Base-by-base conservation (phyloP, 148 eudicot genomes). In the Euryodendron excelsum region DNA sequence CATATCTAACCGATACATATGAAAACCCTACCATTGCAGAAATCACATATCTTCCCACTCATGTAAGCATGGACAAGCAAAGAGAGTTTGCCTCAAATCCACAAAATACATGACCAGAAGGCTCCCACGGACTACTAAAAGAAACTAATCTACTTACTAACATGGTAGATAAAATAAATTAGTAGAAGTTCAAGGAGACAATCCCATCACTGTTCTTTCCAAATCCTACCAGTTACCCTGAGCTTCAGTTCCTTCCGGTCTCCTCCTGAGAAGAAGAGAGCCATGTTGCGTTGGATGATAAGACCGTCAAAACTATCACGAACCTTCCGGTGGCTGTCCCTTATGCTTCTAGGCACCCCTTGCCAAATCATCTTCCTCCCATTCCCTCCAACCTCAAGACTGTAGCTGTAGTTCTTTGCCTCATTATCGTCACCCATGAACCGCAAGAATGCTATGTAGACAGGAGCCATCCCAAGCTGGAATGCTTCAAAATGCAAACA, bases 201-300 rank as follows among this genome's bases (percentile, higher is more conserved):
- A 66, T 31, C 11, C 36, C 28, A 0, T 78, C 62, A 84, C 69
- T 80, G 85, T 73, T 87, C 87, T 79, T 85, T 87, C 90, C 87
- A 84, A 62, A 87, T 87, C 64, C 87, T 80, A 25, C 90, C 90
- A 5, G 87, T 87, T n/a, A 87, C 86, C 78, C 90, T 80, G 34
- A 89, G 86, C 76, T 89, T 89, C 61, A 89, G 66, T 52, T 89
- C 90, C 75, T 89, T 89, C 77, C 89, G 80, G 47, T 89, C 89
- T 25, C 90, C 92, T 6, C 92, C 92, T 1, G 92, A 89, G 80
- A 89, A 89, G 86, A 89, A 89, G 74, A 89, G 90, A 23, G 92
- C 90, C 92, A 89, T 87, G 65, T 84, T 88, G 56, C 90, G 80
- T 74, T 88, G 88, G 62, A 88, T 85, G 59, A 88, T 85, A 66